These are phyloP conservation scores for Corymbia calophylla DNA, from an alignment of 441 rosid species.

Conservation along the genomic window DNA sequence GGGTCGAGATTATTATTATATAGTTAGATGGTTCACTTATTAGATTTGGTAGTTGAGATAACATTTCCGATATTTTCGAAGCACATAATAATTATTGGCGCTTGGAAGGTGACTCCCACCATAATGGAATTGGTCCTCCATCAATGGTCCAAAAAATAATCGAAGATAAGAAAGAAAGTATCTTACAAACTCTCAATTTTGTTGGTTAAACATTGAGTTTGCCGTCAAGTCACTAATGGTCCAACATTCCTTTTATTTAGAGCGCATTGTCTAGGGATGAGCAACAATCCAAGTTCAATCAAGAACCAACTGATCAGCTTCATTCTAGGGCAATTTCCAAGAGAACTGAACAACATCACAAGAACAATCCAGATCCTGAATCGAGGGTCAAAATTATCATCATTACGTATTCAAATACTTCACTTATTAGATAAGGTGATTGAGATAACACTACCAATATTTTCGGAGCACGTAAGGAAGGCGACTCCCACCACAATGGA, in stretches of 20 bases:
- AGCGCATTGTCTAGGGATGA: no score
- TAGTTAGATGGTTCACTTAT: not conserved
- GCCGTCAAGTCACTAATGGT: no score
- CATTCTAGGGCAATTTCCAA: no score
- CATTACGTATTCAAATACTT: not conserved
- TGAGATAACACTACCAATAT: not conserved
- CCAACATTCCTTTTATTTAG: no score
- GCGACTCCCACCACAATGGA: not conserved
- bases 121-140: not conserved
- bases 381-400: rapidly evolving
- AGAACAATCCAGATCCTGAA: rapidly evolving
- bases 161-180: not conserved
- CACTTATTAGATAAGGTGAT: not conserved
- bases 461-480: not conserved
- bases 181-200: not conserved
- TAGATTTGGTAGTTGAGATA: not conserved
- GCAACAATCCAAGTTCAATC: no score
- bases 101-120: not conserved
- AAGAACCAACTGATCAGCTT: no score
- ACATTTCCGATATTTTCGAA: rapidly evolving
- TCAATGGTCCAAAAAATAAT: not conserved
- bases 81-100: rapidly evolving
- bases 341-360: no score
- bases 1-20: not conserved
- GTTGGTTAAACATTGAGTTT: no score